Conservation (phyloP, 1,284 basidiomycete species). For the Pseudozyma pruni region DNA sequence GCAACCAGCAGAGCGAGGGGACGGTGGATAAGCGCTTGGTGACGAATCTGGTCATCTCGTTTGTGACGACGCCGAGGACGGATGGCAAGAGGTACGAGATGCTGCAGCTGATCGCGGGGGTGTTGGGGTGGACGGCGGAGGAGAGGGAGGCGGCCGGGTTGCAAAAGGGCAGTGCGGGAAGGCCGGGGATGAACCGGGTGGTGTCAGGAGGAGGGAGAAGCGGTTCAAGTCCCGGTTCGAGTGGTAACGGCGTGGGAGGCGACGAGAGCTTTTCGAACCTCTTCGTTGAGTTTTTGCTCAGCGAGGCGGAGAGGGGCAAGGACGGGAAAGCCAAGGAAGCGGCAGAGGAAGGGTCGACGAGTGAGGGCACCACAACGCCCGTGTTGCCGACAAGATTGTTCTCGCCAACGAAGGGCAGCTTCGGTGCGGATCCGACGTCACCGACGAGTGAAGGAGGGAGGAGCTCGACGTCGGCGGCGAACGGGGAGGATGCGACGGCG, state of each 20-base stretch:
- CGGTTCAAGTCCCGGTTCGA: neutral
- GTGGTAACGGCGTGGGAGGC: constrained; percentile 8
- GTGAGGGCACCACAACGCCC: neutral
- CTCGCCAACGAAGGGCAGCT: constrained; percentile 1
- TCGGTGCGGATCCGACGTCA: neutral
- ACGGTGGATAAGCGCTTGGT: constrained; percentile 92
- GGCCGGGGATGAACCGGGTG: neutral
- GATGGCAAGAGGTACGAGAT: constrained; percentile 98
- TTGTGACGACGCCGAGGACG: constrained; percentile 86
- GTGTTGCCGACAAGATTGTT: constrained; percentile 5
- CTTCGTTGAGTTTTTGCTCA: constrained; percentile 66
- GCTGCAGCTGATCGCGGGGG: constrained; percentile 84
- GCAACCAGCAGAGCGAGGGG: constrained; percentile 83
- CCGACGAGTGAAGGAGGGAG: constrained; percentile 7
- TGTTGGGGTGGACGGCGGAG: constrained; percentile 87
- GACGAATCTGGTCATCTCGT: constrained; percentile 92
- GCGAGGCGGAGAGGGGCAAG: constrained; percentile 56
- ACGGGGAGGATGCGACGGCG: constrained; percentile 1
- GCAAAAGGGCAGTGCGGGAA: constrained; percentile 68
- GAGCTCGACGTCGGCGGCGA: neutral
- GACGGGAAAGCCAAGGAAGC: neutral
- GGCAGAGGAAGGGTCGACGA: neutral
- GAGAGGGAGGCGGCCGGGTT: constrained; percentile 92
- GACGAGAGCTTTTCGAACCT: constrained; percentile 64
- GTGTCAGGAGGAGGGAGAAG: neutral